phyloP scores from a whole-genome alignment of 768 basidiomycete species.

The Suillus spraguei region DNA sequence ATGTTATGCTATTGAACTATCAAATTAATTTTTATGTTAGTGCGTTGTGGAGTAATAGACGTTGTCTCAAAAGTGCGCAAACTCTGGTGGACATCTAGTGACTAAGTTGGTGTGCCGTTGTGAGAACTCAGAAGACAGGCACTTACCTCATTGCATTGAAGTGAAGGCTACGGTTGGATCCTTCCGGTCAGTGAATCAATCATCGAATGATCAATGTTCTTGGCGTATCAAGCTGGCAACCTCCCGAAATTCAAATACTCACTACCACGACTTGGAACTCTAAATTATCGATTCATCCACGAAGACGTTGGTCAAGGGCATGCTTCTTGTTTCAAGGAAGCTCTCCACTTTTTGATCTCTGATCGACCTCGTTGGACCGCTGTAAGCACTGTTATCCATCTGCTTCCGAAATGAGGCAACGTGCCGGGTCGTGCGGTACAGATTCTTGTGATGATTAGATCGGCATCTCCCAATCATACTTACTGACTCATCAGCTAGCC shows the following conservation, averaged over 20 bases:
- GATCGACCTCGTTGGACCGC: not conserved
- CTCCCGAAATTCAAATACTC: not conserved
- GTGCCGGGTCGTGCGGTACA: not conserved
- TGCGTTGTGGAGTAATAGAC: too few relatives aligned
- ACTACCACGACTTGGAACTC: not conserved
- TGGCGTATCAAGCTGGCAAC: not conserved
- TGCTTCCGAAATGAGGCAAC: conserved; percentile 10
- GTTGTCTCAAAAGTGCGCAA: too few relatives aligned
- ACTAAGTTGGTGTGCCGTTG: too few relatives aligned
- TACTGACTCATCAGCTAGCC: not conserved
- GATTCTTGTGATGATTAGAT: not conserved
- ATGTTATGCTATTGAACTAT: too few relatives aligned
- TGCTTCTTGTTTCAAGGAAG: not conserved
- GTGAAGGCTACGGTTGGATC: too few relatives aligned
- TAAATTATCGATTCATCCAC: conserved; percentile 7
- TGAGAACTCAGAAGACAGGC: too few relatives aligned
- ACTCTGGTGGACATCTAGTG: too few relatives aligned
- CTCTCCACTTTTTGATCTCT: not conserved
- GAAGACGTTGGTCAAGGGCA: not conserved
- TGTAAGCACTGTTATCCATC: not conserved
- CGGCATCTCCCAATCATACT: not conserved
- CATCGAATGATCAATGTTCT: not conserved
- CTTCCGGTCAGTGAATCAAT: too few relatives aligned
- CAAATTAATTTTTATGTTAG: too few relatives aligned
- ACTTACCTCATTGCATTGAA: too few relatives aligned